Evolutionary conservation across 148 eudicot species (phyloP).

Genomic region (Chenopodium suecicum): DNA sequence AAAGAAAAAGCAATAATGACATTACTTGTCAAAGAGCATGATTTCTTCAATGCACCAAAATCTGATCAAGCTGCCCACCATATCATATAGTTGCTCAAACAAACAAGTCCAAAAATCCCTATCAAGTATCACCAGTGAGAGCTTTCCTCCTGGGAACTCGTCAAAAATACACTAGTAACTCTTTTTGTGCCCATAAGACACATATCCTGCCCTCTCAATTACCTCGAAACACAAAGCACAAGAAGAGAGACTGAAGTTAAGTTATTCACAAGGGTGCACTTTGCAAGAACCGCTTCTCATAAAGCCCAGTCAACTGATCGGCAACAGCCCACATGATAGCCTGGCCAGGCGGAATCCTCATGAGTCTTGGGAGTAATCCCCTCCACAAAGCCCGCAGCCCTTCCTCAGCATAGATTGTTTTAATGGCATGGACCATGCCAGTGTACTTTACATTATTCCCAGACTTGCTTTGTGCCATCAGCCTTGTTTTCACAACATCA

Average conservation of each 20-base stretch:
- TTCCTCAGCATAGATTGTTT: constrained; percentile 74
- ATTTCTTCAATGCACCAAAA: background rate
- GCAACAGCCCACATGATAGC: constrained; percentile 99
- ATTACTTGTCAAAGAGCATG: background rate
- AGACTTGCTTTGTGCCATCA: constrained; percentile 82
- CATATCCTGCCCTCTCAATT: background rate
- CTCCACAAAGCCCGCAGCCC: constrained; percentile 85
- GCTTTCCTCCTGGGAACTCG: background rate
- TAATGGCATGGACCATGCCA: constrained; percentile 86
- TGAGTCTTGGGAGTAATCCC: constrained; percentile 82
- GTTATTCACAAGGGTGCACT: constrained; percentile 37
- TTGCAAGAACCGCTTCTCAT: constrained; percentile 64
- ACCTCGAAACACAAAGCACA: background rate
- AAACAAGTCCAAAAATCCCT: background rate
- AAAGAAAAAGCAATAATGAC: background rate
- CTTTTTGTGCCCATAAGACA: background rate
- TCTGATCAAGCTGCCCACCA: background rate
- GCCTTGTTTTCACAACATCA: constrained; percentile 93
- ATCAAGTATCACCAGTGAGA: background rate
- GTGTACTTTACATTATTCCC: constrained; percentile 64
- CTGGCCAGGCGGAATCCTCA: constrained; percentile 99
- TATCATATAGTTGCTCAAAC: background rate
- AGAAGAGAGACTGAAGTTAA: background rate
- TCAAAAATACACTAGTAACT: background rate
- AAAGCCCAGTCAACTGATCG: constrained; percentile 84